Evolutionary conservation across 139 green algal species (phyloP).

Genomic region (Volvox africanus): DNA sequence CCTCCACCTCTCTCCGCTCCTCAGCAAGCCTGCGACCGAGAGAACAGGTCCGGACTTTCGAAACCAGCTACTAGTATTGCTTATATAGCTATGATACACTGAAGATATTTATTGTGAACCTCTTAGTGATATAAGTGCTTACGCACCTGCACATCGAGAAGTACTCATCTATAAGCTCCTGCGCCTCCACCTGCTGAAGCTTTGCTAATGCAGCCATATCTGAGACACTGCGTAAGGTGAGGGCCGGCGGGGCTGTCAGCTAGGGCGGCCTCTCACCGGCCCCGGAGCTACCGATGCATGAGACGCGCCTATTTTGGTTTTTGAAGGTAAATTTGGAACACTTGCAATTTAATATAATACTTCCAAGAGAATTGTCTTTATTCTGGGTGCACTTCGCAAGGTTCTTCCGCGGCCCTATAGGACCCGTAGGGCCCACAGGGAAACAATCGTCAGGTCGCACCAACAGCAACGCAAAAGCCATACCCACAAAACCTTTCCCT

Average conservation of each 20-base stretch:
- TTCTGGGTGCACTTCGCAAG: too few relatives aligned
- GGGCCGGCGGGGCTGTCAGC: constrained; percentile 13
- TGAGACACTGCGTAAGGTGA: background rate
- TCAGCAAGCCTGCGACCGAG: constrained; percentile 41
- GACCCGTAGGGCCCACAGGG: too few relatives aligned
- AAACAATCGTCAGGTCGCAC: too few relatives aligned
- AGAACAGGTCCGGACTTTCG: background rate
- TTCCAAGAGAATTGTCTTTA: too few relatives aligned
- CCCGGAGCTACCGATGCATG: constrained; percentile 14
- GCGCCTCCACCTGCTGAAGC: background rate
- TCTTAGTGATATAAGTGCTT: background rate
- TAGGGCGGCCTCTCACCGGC: constrained; percentile 30
- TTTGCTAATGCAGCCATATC: constrained; percentile 34
- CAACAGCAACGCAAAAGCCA: too few relatives aligned
- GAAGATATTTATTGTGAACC: background rate
- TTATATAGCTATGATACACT: background rate
- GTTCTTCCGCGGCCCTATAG: too few relatives aligned
- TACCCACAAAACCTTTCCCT: too few relatives aligned
- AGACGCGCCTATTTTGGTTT: background rate
- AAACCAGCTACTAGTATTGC: background rate
- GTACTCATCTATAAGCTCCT: constrained; percentile 27
- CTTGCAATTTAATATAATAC: too few relatives aligned
- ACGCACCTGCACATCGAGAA: constrained; percentile 39
- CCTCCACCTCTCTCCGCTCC: constrained; percentile 17
- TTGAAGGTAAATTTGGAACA: too few relatives aligned